Percentiles rank a stretch among this genome's conserved stretches.
These are phyloP conservation scores for Naematelia aurantialba DNA, from an alignment of 768 basidiomycete genomes.

Conservation along the genomic window DNA sequence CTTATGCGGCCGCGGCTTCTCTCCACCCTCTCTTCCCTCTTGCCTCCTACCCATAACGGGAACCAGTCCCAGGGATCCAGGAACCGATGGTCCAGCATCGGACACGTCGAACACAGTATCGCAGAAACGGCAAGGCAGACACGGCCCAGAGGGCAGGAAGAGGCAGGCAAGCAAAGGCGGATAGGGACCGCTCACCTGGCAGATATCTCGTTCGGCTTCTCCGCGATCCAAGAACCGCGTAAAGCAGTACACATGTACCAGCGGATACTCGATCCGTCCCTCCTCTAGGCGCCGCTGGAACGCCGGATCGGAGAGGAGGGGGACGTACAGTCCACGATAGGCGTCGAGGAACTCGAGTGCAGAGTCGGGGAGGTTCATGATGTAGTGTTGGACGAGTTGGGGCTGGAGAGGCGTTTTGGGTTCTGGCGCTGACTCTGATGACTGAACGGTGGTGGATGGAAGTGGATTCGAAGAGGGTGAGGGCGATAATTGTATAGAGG, in stretches of 20 bases:
- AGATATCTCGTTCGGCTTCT: constrained; percentile 72
- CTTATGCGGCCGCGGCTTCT: too few species aligned
- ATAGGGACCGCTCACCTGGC: constrained; percentile 72
- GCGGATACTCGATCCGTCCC: constrained; percentile 62
- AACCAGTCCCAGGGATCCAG: too few species aligned
- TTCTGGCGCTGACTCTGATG: neutral
- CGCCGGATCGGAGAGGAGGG: constrained; percentile 49
- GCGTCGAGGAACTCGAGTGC: constrained; percentile 86
- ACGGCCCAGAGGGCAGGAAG: too few species aligned
- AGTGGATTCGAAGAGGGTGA: neutral
- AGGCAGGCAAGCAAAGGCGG: too few species aligned
- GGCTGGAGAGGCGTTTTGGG: constrained; percentile 12
- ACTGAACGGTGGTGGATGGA: too few species aligned
- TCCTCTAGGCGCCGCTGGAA: constrained; percentile 54
- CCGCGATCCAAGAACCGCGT: constrained; percentile 72
- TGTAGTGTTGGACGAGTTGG: constrained; percentile 70
- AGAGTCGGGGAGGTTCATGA: constrained; percentile 97
- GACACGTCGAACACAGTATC: too few species aligned
- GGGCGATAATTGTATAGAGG: constrained; percentile 4
- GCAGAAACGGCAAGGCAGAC: too few species aligned
- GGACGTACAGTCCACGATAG: constrained; percentile 67
- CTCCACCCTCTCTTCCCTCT: too few species aligned
- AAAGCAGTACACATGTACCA: constrained; percentile 95
- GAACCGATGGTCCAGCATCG: too few species aligned
- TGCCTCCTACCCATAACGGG: too few species aligned